These are phyloP conservation scores for Erodium moschatum DNA, from an alignment of 441 rosid genomes.

Conservation along the genomic window DNA sequence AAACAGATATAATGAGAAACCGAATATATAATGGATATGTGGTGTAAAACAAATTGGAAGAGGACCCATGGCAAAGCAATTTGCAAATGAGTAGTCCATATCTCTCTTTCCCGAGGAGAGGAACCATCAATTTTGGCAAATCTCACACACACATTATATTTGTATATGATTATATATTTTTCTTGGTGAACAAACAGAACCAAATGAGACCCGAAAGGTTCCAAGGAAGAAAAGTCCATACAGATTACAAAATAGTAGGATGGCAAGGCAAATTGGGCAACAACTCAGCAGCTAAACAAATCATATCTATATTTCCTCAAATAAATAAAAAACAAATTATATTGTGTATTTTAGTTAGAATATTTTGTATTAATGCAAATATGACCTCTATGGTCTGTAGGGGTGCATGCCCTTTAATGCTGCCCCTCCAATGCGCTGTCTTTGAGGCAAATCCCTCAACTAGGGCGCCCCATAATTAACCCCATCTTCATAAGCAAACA, in stretches of 20 bases:
- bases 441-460: neutral
- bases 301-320: neutral
- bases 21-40: too few species aligned
- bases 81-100: too few species aligned
- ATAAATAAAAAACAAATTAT: too few species aligned
- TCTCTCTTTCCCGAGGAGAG: neutral
- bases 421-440: neutral
- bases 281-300: neutral
- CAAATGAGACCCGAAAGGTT: neutral
- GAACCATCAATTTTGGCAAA: neutral
- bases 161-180: neutral
- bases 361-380: neutral
- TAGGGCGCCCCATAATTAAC: neutral
- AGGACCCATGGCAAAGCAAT: neutral
- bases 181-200: neutral
- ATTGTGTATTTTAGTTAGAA: neutral
- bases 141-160: neutral
- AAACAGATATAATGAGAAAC: too few species aligned
- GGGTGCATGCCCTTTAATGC: slow-evolving; percentile 7
- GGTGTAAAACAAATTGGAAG: neutral
- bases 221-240: neutral
- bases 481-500: too few species aligned
- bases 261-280: neutral
- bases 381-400: neutral
- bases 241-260: neutral